A percentile compares a stretch with the other conserved stretches of the same genome.
Evolutionary conservation across 2,329 filamentous ascomycete species (phyloP).

Genomic region (Plenodomus tracheiphilus): DNA sequence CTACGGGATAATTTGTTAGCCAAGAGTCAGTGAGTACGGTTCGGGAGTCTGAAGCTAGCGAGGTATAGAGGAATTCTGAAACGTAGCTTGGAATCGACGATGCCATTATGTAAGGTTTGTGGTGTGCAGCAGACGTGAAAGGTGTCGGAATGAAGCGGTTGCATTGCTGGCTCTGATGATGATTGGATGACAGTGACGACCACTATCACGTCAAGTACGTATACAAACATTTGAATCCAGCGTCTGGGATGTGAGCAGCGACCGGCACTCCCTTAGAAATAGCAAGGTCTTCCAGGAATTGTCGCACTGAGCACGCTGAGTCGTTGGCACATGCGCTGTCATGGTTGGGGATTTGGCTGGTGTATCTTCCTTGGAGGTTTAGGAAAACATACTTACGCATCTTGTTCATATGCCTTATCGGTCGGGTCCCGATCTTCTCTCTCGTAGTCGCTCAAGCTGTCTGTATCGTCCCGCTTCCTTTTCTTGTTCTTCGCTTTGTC

Average conservation of each 20-base stretch:
- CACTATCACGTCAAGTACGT: constrained; percentile 3
- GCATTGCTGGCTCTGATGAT: not conserved
- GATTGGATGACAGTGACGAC: not conserved
- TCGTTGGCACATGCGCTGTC: not conserved
- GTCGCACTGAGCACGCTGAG: not conserved
- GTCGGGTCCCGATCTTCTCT: constrained; percentile 16
- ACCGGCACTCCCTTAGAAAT: not conserved
- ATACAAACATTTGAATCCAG: constrained; percentile 7
- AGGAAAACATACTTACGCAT: constrained; percentile 33
- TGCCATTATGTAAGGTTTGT: not conserved
- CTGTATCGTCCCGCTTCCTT: constrained; percentile 33
- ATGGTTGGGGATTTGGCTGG: no score
- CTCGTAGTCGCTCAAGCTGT: constrained; percentile 28
- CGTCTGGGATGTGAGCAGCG: not conserved
- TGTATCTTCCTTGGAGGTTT: not conserved
- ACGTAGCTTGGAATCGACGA: not conserved
- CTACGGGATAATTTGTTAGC: constrained; percentile 22
- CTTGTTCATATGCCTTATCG: constrained; percentile 17
- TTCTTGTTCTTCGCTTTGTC: constrained; percentile 34
- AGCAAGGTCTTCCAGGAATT: not conserved
- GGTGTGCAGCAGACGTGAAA: not conserved
- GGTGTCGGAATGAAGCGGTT: not conserved
- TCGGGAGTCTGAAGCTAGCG: not conserved
- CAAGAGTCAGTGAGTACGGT: not conserved
- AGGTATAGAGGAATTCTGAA: not conserved